Evolutionary conservation across 2,329 filamentous ascomycete genomes (phyloP).

Genomic region (Colletotrichum limetticola): DNA sequence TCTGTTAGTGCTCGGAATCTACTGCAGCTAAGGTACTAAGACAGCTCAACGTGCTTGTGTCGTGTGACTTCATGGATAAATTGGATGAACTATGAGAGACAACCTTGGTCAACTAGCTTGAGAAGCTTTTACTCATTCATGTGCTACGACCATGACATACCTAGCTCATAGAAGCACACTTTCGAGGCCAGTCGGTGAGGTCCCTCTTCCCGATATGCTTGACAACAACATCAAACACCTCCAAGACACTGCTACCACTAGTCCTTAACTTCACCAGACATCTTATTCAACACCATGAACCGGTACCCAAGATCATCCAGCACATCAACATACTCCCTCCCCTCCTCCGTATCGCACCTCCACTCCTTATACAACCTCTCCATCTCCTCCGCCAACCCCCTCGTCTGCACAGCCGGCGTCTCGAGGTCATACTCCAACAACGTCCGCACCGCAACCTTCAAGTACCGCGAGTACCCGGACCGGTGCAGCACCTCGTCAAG

Average conservation of each 20-base stretch:
- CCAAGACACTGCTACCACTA: not conserved
- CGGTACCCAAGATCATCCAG: constrained; percentile 35
- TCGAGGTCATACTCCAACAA: constrained; percentile 41
- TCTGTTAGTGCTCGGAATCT: not conserved
- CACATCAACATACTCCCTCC: constrained; percentile 45
- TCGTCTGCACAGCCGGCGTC: not conserved
- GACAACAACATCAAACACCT: not conserved
- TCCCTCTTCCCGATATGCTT: not conserved
- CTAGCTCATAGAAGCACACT: not conserved
- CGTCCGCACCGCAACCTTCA: constrained; percentile 39
- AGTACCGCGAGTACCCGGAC: constrained; percentile 42
- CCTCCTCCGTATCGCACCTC: constrained; percentile 44
- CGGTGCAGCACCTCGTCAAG: constrained; percentile 42
- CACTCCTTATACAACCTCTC: constrained; percentile 43
- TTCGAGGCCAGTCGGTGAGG: not conserved
- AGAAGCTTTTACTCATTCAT: not conserved
- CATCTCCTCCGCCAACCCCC: constrained; percentile 28
- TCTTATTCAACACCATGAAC: constrained; percentile 24
- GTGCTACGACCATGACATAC: not conserved
- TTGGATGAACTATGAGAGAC: constrained; percentile 3
- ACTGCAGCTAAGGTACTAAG: not conserved
- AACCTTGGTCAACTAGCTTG: not conserved
- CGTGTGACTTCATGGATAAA: not conserved
- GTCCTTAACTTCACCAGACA: not conserved
- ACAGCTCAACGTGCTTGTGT: not conserved